Percentiles rank a stretch among this genome's conserved stretches.
phyloP scores from a whole-genome alignment of 192 early-diverging fungal species.

The Coemansia sp. region DNA sequence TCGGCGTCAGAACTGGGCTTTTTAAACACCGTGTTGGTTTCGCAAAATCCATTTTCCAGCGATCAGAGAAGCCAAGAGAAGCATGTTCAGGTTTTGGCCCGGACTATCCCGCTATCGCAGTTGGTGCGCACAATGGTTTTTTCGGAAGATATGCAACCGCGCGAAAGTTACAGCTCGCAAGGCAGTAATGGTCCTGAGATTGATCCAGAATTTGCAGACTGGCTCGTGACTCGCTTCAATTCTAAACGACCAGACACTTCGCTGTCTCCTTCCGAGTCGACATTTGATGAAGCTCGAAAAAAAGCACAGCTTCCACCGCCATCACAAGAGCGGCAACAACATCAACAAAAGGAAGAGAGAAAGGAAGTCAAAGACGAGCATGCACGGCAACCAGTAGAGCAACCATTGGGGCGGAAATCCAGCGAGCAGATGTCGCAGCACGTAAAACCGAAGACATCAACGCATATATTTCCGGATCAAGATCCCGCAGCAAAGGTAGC shows the following conservation, averaged over 20 bases:
- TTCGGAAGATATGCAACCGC: conserved; percentile 40
- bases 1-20: conserved; percentile 32
- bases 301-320: conserved; percentile 2
- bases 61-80: conserved; percentile 27
- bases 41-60: conserved; percentile 49
- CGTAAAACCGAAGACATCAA: background rate
- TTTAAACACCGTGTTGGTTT: conserved; percentile 44
- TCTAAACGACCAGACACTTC: conserved; percentile 19
- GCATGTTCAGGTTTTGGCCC: conserved; percentile 43
- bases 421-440: background rate
- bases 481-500: background rate
- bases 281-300: conserved; percentile 19
- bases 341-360: background rate
- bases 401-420: background rate
- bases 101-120: conserved; percentile 47
- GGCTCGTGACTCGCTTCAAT: conserved; percentile 49
- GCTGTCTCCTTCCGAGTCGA: conserved; percentile 24
- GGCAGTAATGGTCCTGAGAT: conserved; percentile 28
- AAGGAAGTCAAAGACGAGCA: background rate
- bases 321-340: background rate
- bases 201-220: conserved; percentile 49
- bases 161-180: conserved; percentile 46
- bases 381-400: background rate
- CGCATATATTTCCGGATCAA: background rate
- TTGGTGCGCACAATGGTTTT: conserved; percentile 43